Evolutionary conservation across 768 basidiomycete genomes (phyloP).

Genomic region (Suillus lakei): DNA sequence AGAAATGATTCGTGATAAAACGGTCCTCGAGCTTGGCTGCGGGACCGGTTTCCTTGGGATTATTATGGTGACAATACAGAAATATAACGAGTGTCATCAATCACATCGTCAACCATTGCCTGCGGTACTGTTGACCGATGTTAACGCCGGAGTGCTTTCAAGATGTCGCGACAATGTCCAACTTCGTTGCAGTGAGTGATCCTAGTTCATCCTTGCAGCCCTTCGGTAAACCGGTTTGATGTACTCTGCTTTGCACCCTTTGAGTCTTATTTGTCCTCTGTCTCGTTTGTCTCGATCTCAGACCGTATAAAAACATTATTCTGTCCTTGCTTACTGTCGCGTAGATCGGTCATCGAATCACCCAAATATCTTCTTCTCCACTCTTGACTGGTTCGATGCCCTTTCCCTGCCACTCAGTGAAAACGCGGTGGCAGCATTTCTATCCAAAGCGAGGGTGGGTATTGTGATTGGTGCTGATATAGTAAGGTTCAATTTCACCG

Average conservation of each 20-base stretch:
- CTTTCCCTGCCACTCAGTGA: constrained; percentile 36
- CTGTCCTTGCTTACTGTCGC: background rate
- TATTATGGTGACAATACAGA: constrained; percentile 57
- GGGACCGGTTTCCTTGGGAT: constrained; percentile 80
- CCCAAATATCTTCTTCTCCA: constrained; percentile 45
- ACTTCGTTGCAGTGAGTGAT: constrained; percentile 69
- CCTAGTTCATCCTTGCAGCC: background rate
- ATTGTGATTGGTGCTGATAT: constrained; percentile 78
- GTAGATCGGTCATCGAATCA: constrained; percentile 62
- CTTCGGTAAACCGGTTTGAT: background rate
- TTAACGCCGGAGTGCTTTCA: constrained; percentile 62
- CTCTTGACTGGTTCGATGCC: constrained; percentile 73
- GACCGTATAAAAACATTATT: background rate
- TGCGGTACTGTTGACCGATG: constrained; percentile 63
- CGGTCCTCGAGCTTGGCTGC: constrained; percentile 75
- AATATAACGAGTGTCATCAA: constrained; percentile 17
- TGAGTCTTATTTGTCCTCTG: background rate
- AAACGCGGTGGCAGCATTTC: constrained; percentile 29
- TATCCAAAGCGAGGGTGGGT: constrained; percentile 53
- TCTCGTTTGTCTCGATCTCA: background rate
- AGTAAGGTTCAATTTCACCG: constrained; percentile 30
- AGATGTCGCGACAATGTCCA: constrained; percentile 63
- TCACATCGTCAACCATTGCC: constrained; percentile 3
- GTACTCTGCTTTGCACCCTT: background rate
- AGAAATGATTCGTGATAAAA: constrained; percentile 49